Conservation (phyloP, 345 rosid genomes). For the Sisymbrium irio region DNA sequence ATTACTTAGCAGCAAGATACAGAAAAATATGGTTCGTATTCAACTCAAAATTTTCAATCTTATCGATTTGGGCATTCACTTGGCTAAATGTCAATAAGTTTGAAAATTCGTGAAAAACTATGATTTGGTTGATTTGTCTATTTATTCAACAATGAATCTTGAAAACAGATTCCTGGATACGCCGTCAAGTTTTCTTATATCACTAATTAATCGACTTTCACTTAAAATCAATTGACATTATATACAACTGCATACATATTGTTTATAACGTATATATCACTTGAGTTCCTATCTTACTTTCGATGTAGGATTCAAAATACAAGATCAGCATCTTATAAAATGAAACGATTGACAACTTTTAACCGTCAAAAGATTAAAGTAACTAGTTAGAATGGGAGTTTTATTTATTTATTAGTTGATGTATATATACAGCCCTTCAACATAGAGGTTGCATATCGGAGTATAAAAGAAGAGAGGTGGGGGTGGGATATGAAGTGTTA, state of each 20-base stretch:
- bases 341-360: background rate
- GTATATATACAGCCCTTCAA: background rate
- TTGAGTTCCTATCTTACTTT: background rate
- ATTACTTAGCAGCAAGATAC: background rate
- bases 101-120: background rate
- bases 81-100: background rate
- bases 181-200: background rate
- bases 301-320: background rate
- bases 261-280: background rate
- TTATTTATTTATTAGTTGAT: too few species aligned
- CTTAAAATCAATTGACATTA: background rate
- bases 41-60: background rate
- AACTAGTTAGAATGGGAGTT: background rate
- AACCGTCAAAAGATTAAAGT: background rate
- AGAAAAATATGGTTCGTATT: background rate
- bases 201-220: background rate
- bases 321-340: background rate
- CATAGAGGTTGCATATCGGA: slow-evolving; percentile 16
- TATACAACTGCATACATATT: background rate
- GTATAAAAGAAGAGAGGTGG: slow-evolving; percentile 13
- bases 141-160: background rate
- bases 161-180: background rate
- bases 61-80: background rate
- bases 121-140: background rate
- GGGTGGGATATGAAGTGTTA: slow-evolving; percentile 35